Percentiles rank a stretch among this genome's conserved stretches.
Evolutionary conservation across 768 basidiomycete species (phyloP).

Genomic region (Boletus rubescentipes): DNA sequence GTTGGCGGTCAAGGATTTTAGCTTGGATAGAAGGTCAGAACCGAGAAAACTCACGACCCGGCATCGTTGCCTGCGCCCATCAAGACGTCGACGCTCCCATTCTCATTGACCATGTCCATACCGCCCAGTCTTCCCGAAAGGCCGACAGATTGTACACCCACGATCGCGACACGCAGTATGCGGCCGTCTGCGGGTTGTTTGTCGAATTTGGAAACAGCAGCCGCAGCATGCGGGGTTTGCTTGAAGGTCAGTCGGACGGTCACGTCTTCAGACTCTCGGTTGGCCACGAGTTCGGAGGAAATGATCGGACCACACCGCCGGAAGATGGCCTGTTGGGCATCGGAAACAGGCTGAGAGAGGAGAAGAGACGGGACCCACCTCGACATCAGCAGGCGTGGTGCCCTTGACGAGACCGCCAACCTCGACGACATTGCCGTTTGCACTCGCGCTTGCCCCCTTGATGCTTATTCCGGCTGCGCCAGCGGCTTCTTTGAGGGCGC

Average conservation of each 20-base stretch:
- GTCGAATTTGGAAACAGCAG: constrained; percentile 74
- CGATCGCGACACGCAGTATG: constrained; percentile 60
- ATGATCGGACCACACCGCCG: constrained; percentile 72
- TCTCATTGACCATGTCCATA: constrained; percentile 42
- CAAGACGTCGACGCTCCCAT: constrained; percentile 48
- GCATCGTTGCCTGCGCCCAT: constrained; percentile 47
- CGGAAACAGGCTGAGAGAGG: background rate
- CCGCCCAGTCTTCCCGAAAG: constrained; percentile 61
- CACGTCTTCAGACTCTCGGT: constrained; percentile 37
- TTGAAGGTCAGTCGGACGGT: constrained; percentile 75
- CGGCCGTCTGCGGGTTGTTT: constrained; percentile 83
- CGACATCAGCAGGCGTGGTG: constrained; percentile 81
- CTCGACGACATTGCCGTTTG: constrained; percentile 66
- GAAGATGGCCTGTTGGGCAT: constrained; percentile 60
- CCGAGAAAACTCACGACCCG: constrained; percentile 48
- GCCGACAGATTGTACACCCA: constrained; percentile 55
- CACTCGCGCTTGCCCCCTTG: constrained; percentile 60
- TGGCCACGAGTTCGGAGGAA: constrained; percentile 31
- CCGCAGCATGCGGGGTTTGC: constrained; percentile 54
- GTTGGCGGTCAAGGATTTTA: background rate
- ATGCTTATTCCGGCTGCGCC: constrained; percentile 49
- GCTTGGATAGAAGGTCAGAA: no score
- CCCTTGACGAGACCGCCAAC: constrained; percentile 72
- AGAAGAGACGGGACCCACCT: constrained; percentile 25
- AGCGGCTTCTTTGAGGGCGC: constrained; percentile 64